Evolutionary conservation across 495 filamentous ascomycete species (phyloP).

Genomic region (Penicillium daleae): DNA sequence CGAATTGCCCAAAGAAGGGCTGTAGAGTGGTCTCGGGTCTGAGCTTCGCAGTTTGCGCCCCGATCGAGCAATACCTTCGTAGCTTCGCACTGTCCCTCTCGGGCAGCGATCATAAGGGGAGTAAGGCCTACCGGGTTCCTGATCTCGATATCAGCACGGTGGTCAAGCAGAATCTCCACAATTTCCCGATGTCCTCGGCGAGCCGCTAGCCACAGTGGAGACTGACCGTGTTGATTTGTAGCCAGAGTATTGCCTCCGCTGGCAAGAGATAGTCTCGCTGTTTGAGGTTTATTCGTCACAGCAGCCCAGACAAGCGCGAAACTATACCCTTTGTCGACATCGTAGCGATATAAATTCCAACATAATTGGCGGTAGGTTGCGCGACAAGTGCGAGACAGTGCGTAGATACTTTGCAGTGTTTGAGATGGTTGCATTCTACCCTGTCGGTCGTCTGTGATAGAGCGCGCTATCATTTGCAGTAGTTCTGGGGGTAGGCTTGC

Average conservation of each 20-base stretch:
- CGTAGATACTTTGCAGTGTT: neutral
- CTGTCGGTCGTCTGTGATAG: neutral
- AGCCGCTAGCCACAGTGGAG: neutral
- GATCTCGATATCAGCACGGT: conserved; percentile 3
- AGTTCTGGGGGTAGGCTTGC: neutral
- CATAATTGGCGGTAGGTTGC: neutral
- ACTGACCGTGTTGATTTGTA: neutral
- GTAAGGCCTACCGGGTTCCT: neutral
- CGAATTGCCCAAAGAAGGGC: neutral
- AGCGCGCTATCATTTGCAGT: neutral
- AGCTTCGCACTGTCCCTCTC: neutral
- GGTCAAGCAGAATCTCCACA: neutral
- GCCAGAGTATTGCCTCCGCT: neutral
- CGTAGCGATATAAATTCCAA: neutral
- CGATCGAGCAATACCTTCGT: neutral
- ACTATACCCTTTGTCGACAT: neutral
- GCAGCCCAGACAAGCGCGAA: neutral
- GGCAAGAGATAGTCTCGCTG: neutral
- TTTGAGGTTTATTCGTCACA: neutral
- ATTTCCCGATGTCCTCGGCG: neutral
- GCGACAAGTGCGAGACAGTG: neutral
- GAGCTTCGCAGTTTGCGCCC: neutral
- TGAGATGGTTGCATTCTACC: neutral
- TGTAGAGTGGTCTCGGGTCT: neutral
- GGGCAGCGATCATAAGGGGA: neutral